Conservation (phyloP, 2,329 filamentous ascomycete species). For the Monosporascus sp. region DNA sequence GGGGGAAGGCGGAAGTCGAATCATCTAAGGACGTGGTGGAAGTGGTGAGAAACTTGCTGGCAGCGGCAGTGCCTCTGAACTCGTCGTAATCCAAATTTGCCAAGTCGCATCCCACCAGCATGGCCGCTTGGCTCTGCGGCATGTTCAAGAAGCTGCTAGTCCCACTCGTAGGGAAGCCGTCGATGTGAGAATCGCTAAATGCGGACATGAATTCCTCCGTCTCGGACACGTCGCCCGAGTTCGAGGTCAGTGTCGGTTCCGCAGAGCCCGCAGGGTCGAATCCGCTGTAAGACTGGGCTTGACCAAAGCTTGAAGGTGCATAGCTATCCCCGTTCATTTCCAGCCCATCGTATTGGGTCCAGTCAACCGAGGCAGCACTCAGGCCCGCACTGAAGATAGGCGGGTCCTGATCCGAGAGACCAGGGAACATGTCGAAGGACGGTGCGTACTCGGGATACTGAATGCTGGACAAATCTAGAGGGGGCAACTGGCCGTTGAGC, state of each 20-base stretch:
- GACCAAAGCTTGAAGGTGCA: constrained; percentile 27
- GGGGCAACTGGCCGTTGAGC: constrained; percentile 47
- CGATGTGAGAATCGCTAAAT: constrained; percentile 37
- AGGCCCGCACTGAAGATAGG: constrained; percentile 59
- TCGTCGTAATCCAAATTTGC: constrained; percentile 49
- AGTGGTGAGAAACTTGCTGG: constrained; percentile 38
- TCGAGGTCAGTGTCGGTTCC: constrained; percentile 52
- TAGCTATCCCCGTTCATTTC: constrained; percentile 32
- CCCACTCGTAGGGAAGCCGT: constrained; percentile 43
- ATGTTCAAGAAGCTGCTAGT: constrained; percentile 43
- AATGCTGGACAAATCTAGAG: constrained; percentile 53
- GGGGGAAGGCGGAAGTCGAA: constrained; percentile 35
- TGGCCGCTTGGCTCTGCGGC: constrained; percentile 33
- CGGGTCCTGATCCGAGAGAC: constrained; percentile 45
- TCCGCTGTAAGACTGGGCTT: constrained; percentile 35
- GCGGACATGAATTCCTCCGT: constrained; percentile 51
- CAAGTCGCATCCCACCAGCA: constrained; percentile 41
- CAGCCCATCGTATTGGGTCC: constrained; percentile 47
- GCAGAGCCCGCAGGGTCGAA: constrained; percentile 40
- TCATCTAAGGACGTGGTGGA: constrained; percentile 32
- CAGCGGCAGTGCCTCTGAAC: constrained; percentile 45
- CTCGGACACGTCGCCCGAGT: constrained; percentile 63
- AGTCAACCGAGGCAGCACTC: constrained; percentile 49
- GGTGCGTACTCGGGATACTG: constrained; percentile 45
- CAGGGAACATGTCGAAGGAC: constrained; percentile 48